Evolutionary conservation across 1,284 basidiomycete species (phyloP).

Genomic region (Fomitopsis pinicola): DNA sequence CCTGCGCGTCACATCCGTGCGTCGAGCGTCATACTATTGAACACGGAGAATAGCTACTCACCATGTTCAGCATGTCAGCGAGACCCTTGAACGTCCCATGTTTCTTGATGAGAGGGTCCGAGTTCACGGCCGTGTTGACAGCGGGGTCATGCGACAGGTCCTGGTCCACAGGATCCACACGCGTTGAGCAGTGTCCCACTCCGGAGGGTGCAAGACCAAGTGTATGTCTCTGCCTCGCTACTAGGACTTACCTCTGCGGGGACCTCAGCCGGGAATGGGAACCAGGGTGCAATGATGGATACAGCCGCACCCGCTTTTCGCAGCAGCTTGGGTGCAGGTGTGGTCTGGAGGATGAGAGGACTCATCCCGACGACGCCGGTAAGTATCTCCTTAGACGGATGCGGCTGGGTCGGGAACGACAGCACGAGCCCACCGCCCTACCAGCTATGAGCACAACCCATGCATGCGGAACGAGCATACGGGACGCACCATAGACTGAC

Average conservation of each 20-base stretch:
- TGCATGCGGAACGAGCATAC: neutral
- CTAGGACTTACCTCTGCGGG: slow-evolving; percentile 44
- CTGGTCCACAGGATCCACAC: slow-evolving; percentile 26
- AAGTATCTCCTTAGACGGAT: slow-evolving; percentile 38
- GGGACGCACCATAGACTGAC: slow-evolving; percentile 76
- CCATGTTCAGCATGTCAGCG: slow-evolving; percentile 72
- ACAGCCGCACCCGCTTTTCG: slow-evolving; percentile 50
- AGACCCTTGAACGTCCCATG: slow-evolving; percentile 62
- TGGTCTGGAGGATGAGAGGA: slow-evolving; percentile 61
- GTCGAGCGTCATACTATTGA: neutral
- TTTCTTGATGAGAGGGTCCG: slow-evolving; percentile 66
- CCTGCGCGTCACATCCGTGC: slow-evolving; percentile 34
- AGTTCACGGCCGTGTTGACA: slow-evolving; percentile 49
- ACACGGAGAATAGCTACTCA: slow-evolving; percentile 20
- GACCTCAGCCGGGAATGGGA: slow-evolving; percentile 58
- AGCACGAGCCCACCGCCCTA: slow-evolving; percentile 69
- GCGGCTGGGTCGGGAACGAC: slow-evolving; percentile 50
- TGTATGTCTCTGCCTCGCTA: neutral
- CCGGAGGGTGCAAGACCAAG: neutral
- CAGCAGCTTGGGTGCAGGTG: slow-evolving; percentile 48
- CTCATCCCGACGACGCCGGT: slow-evolving; percentile 67
- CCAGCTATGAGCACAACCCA: neutral
- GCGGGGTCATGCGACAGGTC: slow-evolving; percentile 64
- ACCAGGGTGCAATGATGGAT: slow-evolving; percentile 44
- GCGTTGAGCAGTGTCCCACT: too few relatives aligned